phyloP scores from a whole-genome alignment of 768 basidiomycete species.

The Phanerodontia chrysosporium region DNA sequence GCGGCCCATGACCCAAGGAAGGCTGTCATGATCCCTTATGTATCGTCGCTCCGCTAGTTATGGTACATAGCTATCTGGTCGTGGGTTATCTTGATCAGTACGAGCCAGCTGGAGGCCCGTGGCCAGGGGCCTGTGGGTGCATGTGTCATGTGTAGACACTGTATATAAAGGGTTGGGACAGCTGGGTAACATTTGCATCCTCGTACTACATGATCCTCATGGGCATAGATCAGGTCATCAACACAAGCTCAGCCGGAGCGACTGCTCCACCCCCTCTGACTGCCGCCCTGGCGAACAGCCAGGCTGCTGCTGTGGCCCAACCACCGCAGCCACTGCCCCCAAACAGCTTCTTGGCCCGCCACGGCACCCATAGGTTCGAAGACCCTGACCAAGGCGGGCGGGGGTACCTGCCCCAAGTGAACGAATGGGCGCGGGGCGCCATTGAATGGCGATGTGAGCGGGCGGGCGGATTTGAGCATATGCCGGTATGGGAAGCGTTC shows the following conservation, averaged over 20 bases:
- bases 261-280: too few relatives aligned
- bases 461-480: constrained; percentile 16
- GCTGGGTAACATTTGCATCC: too few relatives aligned
- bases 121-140: not conserved
- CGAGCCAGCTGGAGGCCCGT: too few relatives aligned
- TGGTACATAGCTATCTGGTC: not conserved
- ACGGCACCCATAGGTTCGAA: not conserved
- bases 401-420: constrained; percentile 23
- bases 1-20: not conserved
- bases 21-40: not conserved
- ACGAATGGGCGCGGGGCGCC: constrained; percentile 17
- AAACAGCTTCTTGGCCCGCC: not conserved
- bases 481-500: constrained; percentile 15
- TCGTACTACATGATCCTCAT: too few relatives aligned
- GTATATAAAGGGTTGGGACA: not conserved
- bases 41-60: not conserved
- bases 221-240: too few relatives aligned
- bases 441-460: constrained; percentile 15
- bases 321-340: not conserved
- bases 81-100: not conserved
- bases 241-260: too few relatives aligned
- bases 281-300: too few relatives aligned
- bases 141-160: not conserved
- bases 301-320: not conserved
- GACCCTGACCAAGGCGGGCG: not conserved